Base-by-base conservation (phyloP, 345 rosid genomes). In the Diplotaxis tenuifolia region DNA sequence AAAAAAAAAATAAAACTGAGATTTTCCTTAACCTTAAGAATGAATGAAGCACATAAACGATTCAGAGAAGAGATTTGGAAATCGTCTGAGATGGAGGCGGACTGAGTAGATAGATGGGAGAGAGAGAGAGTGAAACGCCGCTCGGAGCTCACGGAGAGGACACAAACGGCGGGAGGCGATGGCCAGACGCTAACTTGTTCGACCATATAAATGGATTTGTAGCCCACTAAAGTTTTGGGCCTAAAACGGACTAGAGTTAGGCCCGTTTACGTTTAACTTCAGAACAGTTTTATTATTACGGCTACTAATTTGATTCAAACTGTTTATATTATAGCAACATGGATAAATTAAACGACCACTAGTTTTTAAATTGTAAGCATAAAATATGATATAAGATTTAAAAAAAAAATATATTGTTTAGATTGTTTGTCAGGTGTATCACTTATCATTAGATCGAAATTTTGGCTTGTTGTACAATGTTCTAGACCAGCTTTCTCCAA, bases 281-380 rank as follows among this genome's bases (percentile, higher is more conserved):
- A 32, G 38, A 8, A 32, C 10, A 32, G 9, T 32, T 23, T 25
- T 25, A 34, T 9, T 34, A 34, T 34, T 34, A 34, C 11, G 11
- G 9, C 11, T 32, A 8, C 38, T 0, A 6, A 27, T 11, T 28
- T 16, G 60, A 61, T 62, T 25, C 38, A 60, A 20, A 45, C 14
- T 69, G 38, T 70, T 7, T 23, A 9, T 31, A 34, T 23, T 62
- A n/a, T n/a, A n/a, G n/a, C n/a, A 62, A 62, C 21, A 72, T 18
- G 55, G 29, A 55, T 27, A 54, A 74, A 49, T 9, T 27, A 54
- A 74, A 49, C 12, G 29, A 58, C 38, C 14, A 4, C 18, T 23
- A 18, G 1, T 14, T 42, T 14, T 5, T 4, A 4, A 42, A 14
- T 14, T 42, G 5, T 5, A 42, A 42, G n/a, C 50, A n/a, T 42